Evolutionary conservation across 257 asterid species (phyloP), one percentile per base, ranked within the genome.

Genomic region (Gentiana macrophylla): DNA sequence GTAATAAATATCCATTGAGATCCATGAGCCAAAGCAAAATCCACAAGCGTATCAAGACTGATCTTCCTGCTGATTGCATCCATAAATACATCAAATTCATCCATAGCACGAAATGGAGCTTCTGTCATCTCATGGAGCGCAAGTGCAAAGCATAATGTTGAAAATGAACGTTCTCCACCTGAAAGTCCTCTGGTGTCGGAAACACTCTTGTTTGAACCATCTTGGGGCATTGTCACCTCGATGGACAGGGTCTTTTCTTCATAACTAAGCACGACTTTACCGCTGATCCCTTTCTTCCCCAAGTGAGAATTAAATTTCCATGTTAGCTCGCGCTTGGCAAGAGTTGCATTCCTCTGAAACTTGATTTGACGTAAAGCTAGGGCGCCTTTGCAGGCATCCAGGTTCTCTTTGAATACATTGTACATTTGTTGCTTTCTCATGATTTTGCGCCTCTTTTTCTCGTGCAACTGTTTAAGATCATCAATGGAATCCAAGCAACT

Each of bases 121-220:
- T 89, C 97, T 43, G 91, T 86, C 97, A 89, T 89, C 80, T 84
- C 95, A 70, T 86, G 97, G 64, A 89, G 95, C 48, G 97, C 91
- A 36, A 89, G 94, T 52, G 97, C 85, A 67, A 89, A 89, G 70
- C 97, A 89, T 61, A 89, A 76, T 13, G 97, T 89, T 51, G 95
- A 89, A 69, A 83, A 89, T 47, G 97, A 89, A 59, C 95, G 93
- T 67, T 89, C 97, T 6, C 24, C 24, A 88, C 96, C 96, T 74
- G 97, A 85, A 66, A 88, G 94, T 58, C 97, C 97, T 76, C 94
- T 79, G 12, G 97, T 88, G 76, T 88, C 97, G 35, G 76, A 83
- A 56, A 88, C 88, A 7, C 75, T 52, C 71, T 79, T 84, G 64
- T 73, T 79, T 63, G 97, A 82, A 60, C 86, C 90, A 71, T 88